These are phyloP conservation scores for Kwoniella sp. DNA, from an alignment of 768 basidiomycete species.

Conservation along the genomic window DNA sequence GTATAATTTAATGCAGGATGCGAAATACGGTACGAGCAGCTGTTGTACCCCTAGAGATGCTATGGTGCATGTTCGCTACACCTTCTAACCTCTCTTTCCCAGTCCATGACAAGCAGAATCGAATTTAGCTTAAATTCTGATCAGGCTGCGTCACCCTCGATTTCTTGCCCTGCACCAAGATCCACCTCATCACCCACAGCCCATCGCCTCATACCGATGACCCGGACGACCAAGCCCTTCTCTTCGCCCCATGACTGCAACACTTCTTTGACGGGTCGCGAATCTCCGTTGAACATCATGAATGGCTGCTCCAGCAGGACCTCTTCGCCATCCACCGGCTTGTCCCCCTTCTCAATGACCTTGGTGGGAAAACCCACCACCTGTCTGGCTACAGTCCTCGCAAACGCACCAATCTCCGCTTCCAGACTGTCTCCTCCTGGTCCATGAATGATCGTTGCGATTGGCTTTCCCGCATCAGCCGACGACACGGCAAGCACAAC, in stretches of 20 bases:
- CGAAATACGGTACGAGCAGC: too few relatives aligned
- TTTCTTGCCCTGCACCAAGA: not conserved
- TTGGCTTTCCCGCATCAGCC: constrained; percentile 55
- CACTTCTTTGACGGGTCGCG: constrained; percentile 45
- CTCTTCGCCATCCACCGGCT: constrained; percentile 42
- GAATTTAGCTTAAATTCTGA: too few relatives aligned
- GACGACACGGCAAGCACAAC: constrained; percentile 59
- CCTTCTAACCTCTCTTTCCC: too few relatives aligned
- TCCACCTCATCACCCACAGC: constrained; percentile 42
- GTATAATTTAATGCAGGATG: too few relatives aligned
- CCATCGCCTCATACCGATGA: constrained; percentile 52
- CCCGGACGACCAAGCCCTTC: constrained; percentile 40
- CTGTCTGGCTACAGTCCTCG: constrained; percentile 78
- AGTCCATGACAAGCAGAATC: too few relatives aligned
- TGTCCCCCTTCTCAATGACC: constrained; percentile 55
- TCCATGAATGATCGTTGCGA: constrained; percentile 46
- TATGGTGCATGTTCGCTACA: too few relatives aligned
- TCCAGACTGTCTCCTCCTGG: constrained; percentile 55
- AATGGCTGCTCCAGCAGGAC: constrained; percentile 47
- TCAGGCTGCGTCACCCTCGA: not conserved
- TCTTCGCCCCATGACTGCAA: constrained; percentile 48
- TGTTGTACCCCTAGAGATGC: too few relatives aligned
- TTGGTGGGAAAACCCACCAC: constrained; percentile 78
- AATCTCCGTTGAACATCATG: constrained; percentile 53
- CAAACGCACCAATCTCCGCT: constrained; percentile 65